Percentiles rank a stretch among this genome's conserved stretches.
phyloP scores from a whole-genome alignment of 352 stramenopile genomes.

The Pilasporangium apinafurcum region DNA sequence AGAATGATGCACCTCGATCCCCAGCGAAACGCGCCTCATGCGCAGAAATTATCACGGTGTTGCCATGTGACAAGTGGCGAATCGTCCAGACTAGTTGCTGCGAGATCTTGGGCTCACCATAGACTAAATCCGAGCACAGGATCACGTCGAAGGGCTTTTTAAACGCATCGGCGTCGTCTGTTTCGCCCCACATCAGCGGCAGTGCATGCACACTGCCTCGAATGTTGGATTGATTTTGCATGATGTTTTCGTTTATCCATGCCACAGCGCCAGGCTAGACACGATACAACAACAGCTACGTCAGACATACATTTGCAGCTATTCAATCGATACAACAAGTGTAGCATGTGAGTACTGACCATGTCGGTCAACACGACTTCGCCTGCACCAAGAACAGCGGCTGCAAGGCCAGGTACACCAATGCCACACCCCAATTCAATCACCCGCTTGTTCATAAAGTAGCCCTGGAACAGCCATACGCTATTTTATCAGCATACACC shows the following conservation, averaged over 20 bases:
- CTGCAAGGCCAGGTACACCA: conserved; percentile 38
- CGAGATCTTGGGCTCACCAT: conserved; percentile 38
- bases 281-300: too few relatives aligned
- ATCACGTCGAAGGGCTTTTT: conserved; percentile 35
- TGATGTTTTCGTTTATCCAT: conserved; percentile 50
- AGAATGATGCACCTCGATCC: conserved; percentile 44
- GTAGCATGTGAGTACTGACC: conserved; percentile 7
- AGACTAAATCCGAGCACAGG: conserved; percentile 51
- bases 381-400: conserved; percentile 26
- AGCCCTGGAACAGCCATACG: conserved; percentile 7
- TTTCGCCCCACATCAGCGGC: conserved; percentile 36
- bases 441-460: conserved; percentile 41
- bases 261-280: conserved; percentile 28
- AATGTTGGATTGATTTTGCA: conserved; percentile 25
- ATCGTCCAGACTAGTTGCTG: conserved; percentile 38
- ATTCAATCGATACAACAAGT: too few relatives aligned
- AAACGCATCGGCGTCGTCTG: conserved; percentile 1
- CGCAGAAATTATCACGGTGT: conserved; percentile 32
- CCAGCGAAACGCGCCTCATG: conserved; percentile 53
- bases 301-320: too few relatives aligned
- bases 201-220: conserved; percentile 9
- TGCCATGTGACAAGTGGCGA: conserved; percentile 16
- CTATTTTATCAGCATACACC: too few relatives aligned
- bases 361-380: conserved; percentile 47
- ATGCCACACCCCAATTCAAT: conserved; percentile 55